Conservation (phyloP, 495 filamentous ascomycete species). For the Hypoxylon cercidicola region DNA sequence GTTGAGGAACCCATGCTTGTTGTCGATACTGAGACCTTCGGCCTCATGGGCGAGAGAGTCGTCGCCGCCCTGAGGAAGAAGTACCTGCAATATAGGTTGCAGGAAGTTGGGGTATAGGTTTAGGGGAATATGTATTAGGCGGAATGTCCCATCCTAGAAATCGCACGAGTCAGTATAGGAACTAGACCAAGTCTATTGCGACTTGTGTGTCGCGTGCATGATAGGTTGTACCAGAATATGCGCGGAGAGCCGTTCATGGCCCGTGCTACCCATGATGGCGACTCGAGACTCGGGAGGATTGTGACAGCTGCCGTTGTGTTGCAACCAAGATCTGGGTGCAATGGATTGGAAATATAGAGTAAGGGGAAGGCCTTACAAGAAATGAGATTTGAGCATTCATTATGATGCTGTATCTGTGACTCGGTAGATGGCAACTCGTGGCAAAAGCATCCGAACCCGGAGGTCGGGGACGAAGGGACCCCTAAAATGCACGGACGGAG, state of each 20-base stretch:
- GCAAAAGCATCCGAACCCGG: conserved; percentile 42
- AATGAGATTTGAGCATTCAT: conserved; percentile 69
- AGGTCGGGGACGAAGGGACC: conserved; percentile 39
- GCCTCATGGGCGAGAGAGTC: conserved; percentile 44
- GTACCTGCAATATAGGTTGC: conserved; percentile 83
- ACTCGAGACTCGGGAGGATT: conserved; percentile 17
- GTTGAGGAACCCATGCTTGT: conserved; percentile 85
- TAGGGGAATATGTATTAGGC: conserved; percentile 90
- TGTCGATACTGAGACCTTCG: conserved; percentile 56
- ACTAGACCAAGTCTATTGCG: conserved; percentile 8
- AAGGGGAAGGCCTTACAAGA: conserved; percentile 54
- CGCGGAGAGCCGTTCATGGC: conserved; percentile 27
- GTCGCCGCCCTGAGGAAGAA: conserved; percentile 65
- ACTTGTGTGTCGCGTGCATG: conserved; percentile 28
- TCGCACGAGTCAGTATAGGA: conserved; percentile 26
- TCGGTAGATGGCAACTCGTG: conserved; percentile 27
- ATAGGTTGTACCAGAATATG: conserved; percentile 35
- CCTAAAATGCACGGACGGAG: conserved; percentile 42
- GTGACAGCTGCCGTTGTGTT: conserved; percentile 20
- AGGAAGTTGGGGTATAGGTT: conserved; percentile 82
- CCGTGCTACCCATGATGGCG: conserved; percentile 34
- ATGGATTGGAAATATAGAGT: conserved; percentile 22
- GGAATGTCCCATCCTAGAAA: conserved; percentile 84
- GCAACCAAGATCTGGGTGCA: conserved; percentile 11
- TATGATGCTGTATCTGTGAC: conserved; percentile 42